Conservation (phyloP, 495 filamentous ascomycete genomes). For the Penicillium bovifimosum region DNA sequence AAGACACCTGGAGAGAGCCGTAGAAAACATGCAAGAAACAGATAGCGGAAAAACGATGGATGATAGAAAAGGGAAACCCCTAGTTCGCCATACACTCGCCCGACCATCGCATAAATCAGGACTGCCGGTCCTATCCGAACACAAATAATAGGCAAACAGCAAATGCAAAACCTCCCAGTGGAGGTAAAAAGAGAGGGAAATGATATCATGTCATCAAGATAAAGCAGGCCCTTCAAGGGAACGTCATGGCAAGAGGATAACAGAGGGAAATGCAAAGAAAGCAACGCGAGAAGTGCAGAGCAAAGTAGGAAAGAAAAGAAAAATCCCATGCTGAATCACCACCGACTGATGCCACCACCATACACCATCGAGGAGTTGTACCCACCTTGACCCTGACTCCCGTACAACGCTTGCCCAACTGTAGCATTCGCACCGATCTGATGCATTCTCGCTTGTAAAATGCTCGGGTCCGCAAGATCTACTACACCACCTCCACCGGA, state of each 20-base stretch:
- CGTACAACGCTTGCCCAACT: constrained; percentile 79
- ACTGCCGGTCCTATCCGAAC: constrained; percentile 31
- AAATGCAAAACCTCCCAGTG: constrained; percentile 25
- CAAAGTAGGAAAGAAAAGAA: constrained; percentile 8
- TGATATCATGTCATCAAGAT: constrained; percentile 36
- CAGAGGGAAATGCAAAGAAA: constrained; percentile 13
- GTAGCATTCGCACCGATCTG: constrained; percentile 64
- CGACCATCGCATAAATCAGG: constrained; percentile 28
- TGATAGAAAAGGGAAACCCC: constrained; percentile 12
- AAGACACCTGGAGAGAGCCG: constrained; percentile 25
- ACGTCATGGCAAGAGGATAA: constrained; percentile 14
- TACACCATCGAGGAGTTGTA: constrained; percentile 88
- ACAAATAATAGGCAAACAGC: constrained; percentile 21
- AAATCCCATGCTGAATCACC: constrained; percentile 51
- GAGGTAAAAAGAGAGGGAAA: constrained; percentile 22
- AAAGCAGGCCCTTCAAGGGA: constrained; percentile 13
- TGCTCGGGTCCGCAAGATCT: constrained; percentile 99
- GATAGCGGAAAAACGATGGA: not conserved
- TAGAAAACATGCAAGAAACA: constrained; percentile 22
- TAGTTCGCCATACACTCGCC: constrained; percentile 38
- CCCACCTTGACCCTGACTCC: constrained; percentile 96
- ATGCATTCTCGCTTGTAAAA: constrained; percentile 96
- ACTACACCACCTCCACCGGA: constrained; percentile 97
- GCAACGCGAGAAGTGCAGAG: constrained; percentile 9
- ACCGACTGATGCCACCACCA: constrained; percentile 64